Percentiles rank a stretch among this genome's conserved stretches.
Evolutionary conservation across 495 filamentous ascomycete species (phyloP).

Genomic region (Penicillium waksmanii): DNA sequence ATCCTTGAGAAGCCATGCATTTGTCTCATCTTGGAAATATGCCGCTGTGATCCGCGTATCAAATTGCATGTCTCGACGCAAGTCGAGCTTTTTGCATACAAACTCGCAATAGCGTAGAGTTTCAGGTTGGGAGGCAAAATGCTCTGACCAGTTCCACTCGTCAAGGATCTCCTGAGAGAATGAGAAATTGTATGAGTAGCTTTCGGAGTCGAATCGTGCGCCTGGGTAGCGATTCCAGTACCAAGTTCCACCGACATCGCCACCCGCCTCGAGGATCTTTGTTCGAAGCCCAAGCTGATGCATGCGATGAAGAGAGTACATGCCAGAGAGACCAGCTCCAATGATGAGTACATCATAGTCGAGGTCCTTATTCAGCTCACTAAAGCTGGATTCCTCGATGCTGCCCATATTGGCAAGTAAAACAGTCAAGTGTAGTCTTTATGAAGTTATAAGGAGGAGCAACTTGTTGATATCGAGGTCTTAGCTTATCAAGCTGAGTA

Average conservation of each 20-base stretch:
- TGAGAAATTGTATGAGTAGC: constrained; percentile 48
- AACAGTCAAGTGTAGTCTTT: background rate
- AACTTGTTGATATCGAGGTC: background rate
- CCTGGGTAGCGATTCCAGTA: constrained; percentile 56
- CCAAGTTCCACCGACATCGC: constrained; percentile 54
- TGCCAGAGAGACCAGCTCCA: constrained; percentile 26
- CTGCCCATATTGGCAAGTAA: background rate
- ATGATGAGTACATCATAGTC: constrained; percentile 57
- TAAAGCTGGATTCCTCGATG: background rate
- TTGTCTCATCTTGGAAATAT: constrained; percentile 22
- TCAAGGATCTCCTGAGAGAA: constrained; percentile 57
- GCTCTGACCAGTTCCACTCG: constrained; percentile 35
- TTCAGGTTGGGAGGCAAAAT: constrained; percentile 49
- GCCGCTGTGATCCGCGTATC: constrained; percentile 28
- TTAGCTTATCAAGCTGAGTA: background rate
- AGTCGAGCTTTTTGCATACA: constrained; percentile 29
- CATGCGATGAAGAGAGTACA: constrained; percentile 6
- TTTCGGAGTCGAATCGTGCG: constrained; percentile 50
- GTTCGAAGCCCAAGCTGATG: constrained; percentile 27
- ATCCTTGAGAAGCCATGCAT: constrained; percentile 26
- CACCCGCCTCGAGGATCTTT: constrained; percentile 49
- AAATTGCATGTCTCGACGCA: constrained; percentile 35
- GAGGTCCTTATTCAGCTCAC: background rate
- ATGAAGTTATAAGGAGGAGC: background rate
- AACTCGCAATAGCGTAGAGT: constrained; percentile 30